These are phyloP conservation scores for Calonectria leucothoes DNA, from an alignment of 2,329 filamentous ascomycete genomes.

Conservation along the genomic window DNA sequence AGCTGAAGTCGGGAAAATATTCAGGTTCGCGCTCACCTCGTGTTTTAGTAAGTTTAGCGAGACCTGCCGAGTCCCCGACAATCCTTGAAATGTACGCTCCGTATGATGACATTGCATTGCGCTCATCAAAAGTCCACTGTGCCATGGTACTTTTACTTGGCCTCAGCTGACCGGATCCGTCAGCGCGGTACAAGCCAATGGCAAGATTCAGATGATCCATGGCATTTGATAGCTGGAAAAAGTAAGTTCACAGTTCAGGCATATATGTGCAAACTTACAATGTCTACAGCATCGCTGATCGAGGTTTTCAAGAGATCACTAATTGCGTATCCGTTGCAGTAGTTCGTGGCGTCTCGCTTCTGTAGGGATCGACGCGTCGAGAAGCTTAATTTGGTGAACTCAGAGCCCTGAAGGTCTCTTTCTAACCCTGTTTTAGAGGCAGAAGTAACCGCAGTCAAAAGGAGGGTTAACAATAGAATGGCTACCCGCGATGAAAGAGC, in stretches of 20 bases:
- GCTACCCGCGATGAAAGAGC: not conserved
- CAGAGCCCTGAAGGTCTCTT: not conserved
- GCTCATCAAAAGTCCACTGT: not conserved
- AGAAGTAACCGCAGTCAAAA: not conserved
- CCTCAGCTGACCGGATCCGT: not conserved
- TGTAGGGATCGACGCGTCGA: not conserved
- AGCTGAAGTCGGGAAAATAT: not conserved
- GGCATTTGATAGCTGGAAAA: not conserved
- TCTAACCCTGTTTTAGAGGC: not conserved
- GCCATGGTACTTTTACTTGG: not conserved
- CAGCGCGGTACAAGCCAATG: not conserved
- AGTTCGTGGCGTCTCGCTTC: not conserved
- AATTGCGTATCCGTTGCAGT: not conserved
- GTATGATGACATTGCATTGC: not conserved
- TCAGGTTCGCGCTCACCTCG: not conserved
- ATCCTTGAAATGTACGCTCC: not conserved
- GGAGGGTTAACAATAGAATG: not conserved
- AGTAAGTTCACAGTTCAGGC: not conserved
- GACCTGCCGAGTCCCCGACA: not conserved
- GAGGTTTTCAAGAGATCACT: not conserved
- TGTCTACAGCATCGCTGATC: not conserved
- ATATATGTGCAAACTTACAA: not conserved
- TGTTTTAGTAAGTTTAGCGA: not conserved
- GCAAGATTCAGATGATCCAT: not conserved
- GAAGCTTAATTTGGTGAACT: not conserved